Evolutionary conservation across 1,284 basidiomycete genomes (phyloP).

Genomic region (Takashimella koratensis): DNA sequence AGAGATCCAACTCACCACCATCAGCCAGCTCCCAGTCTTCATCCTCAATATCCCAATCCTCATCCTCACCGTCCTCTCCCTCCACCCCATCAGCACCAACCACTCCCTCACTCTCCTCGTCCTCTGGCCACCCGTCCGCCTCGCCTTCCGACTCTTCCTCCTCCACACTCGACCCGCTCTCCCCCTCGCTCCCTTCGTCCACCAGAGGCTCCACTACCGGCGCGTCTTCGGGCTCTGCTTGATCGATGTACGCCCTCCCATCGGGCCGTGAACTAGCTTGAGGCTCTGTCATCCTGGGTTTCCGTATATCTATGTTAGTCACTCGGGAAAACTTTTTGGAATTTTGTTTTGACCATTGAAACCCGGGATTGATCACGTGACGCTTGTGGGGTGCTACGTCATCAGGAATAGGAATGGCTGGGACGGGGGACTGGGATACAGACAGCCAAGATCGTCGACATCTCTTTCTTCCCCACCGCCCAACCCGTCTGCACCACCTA

Average conservation of each 20-base stretch:
- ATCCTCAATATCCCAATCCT: slow-evolving; percentile 63
- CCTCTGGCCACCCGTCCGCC: slow-evolving; percentile 6
- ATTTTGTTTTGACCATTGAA: too few species aligned
- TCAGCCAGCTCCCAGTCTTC: slow-evolving; percentile 86
- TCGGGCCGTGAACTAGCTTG: slow-evolving; percentile 5
- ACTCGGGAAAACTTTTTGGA: too few species aligned
- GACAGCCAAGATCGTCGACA: too few species aligned
- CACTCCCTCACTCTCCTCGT: slow-evolving; percentile 7
- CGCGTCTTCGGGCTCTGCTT: slow-evolving; percentile 10
- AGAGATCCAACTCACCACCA: slow-evolving; percentile 49
- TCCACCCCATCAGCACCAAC: slow-evolving; percentile 10
- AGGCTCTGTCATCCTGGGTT: neutral
- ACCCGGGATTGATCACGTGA: too few species aligned
- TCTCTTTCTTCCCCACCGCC: neutral
- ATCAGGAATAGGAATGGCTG: too few species aligned
- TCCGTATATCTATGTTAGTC: too few species aligned
- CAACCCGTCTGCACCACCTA: neutral
- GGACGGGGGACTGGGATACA: too few species aligned
- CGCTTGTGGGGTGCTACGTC: too few species aligned
- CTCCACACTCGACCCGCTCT: slow-evolving; percentile 30
- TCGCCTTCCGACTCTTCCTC: slow-evolving; percentile 15
- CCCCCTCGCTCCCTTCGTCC: neutral
- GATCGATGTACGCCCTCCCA: slow-evolving; percentile 26
- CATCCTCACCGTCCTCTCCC: slow-evolving; percentile 32
- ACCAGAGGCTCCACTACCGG: neutral